phyloP scores from a whole-genome alignment of 2,329 filamentous ascomycete species.

The Karstenula rhodostoma region DNA sequence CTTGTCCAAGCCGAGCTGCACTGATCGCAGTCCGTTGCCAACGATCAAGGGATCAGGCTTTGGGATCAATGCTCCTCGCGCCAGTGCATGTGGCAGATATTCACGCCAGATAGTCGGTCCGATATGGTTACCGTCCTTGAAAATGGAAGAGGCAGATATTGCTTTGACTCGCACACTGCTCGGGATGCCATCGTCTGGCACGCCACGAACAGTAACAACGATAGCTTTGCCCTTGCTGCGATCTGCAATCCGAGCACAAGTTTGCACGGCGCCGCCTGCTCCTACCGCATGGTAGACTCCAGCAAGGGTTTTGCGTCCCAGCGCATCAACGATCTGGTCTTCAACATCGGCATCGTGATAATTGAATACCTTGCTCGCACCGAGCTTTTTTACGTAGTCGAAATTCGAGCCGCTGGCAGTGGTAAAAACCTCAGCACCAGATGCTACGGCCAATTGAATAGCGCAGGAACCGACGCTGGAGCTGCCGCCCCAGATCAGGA shows the following conservation, averaged over 20 bases:
- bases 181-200: background rate
- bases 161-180: background rate
- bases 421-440: conserved; percentile 47
- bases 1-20: background rate
- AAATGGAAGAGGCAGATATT: background rate
- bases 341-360: background rate
- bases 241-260: background rate
- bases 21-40: background rate
- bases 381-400: conserved; percentile 18
- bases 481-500: conserved; percentile 59
- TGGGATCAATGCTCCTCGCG: background rate
- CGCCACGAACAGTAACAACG: background rate
- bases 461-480: conserved; percentile 45
- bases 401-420: conserved; percentile 35
- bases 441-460: conserved; percentile 48
- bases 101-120: background rate
- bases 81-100: background rate
- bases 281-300: background rate
- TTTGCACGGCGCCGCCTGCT: background rate
- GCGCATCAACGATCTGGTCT: background rate
- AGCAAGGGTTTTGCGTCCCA: background rate
- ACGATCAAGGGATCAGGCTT: background rate
- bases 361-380: conserved; percentile 11
- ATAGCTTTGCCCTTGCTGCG: background rate
- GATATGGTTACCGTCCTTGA: background rate